phyloP scores from a whole-genome alignment of 1,139 yeast species.

The Chernovozyma aurita region DNA sequence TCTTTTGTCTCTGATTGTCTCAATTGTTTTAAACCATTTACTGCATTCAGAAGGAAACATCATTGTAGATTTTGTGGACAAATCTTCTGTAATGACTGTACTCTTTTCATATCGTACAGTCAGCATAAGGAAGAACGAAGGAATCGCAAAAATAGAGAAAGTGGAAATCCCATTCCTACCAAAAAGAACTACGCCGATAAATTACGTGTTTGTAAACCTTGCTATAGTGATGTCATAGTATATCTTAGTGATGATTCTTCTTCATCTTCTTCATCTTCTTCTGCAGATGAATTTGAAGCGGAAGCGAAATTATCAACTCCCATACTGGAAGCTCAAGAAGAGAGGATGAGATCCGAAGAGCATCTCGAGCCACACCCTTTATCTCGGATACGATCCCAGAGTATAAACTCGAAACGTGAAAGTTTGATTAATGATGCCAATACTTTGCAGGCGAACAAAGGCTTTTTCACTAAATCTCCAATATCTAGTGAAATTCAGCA shows the following conservation, averaged over 20 bases:
- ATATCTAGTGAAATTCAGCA: background rate
- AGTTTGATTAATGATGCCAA: constrained; percentile 13
- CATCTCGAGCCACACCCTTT: constrained; percentile 8
- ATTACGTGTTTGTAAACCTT: constrained; percentile 75
- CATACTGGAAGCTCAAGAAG: constrained; percentile 11
- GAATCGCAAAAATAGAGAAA: constrained; percentile 7
- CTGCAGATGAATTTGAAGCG: constrained; percentile 10
- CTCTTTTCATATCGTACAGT: constrained; percentile 70
- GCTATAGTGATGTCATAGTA: constrained; percentile 65
- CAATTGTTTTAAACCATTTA: constrained; percentile 67
- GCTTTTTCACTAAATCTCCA: constrained; percentile 13
- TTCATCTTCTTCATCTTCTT: constrained; percentile 20
- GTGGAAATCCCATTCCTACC: constrained; percentile 8
- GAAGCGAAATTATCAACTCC: constrained; percentile 3
- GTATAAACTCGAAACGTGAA: constrained; percentile 22
- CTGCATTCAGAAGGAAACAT: constrained; percentile 82
- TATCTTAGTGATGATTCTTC: constrained; percentile 63
- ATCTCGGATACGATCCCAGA: constrained; percentile 28
- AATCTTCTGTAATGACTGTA: constrained; percentile 87
- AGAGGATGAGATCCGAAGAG: constrained; percentile 12
- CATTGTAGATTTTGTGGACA: constrained; percentile 80
- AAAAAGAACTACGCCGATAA: constrained; percentile 50
- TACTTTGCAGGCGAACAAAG: constrained; percentile 11
- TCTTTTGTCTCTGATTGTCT: constrained; percentile 81
- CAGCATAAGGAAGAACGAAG: constrained; percentile 49